These are phyloP conservation scores for Scedosporium boydii DNA, from an alignment of 2,329 filamentous ascomycete genomes.

Conservation along the genomic window DNA sequence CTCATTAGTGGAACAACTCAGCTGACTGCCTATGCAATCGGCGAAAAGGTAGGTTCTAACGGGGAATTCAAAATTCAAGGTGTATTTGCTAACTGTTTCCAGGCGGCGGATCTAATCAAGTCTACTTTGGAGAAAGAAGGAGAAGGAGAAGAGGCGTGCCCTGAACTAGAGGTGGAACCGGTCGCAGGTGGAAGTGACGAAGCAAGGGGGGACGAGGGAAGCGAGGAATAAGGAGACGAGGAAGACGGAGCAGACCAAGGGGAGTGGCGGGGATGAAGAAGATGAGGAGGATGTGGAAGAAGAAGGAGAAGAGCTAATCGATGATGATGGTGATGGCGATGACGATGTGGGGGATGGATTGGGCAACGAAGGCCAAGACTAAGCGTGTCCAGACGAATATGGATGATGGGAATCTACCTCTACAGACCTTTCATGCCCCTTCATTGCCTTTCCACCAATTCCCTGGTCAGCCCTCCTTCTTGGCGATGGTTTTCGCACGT, in stretches of 20 bases:
- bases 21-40: constrained; percentile 21
- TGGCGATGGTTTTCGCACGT: too few relatives aligned
- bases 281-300: not conserved
- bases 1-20: constrained; percentile 18
- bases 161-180: not conserved
- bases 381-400: not conserved
- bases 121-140: not conserved
- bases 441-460: too few relatives aligned
- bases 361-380: not conserved
- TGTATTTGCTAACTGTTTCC: not conserved
- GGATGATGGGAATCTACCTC: too few relatives aligned
- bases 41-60: constrained; percentile 19
- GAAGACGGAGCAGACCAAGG: not conserved
- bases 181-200: not conserved
- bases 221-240: not conserved
- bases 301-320: not conserved
- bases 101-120: constrained; percentile 2
- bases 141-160: not conserved
- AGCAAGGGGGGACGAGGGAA: not conserved
- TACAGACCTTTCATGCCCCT: too few relatives aligned
- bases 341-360: not conserved
- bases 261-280: not conserved
- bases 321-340: not conserved
- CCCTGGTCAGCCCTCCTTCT: too few relatives aligned
- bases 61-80: too few relatives aligned